These are phyloP conservation scores for Syzygium oleosum DNA, from an alignment of 345 rosid genomes.

Conservation along the genomic window DNA sequence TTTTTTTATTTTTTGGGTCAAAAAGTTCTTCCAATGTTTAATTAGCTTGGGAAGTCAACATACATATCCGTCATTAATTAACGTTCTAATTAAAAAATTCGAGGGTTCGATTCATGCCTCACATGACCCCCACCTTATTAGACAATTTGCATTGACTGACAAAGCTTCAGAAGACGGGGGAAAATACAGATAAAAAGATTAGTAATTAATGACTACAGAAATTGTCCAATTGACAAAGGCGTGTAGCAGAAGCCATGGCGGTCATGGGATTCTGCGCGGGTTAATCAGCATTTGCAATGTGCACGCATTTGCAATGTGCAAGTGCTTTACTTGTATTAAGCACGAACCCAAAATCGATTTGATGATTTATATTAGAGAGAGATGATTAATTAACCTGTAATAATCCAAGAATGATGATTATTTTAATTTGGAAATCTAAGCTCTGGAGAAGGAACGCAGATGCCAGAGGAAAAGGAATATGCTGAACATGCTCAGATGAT, in stretches of 20 bases:
- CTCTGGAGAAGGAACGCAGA: background rate
- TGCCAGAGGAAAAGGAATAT: background rate
- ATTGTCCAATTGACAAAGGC: background rate
- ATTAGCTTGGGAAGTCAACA: background rate
- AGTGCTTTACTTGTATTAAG: too few relatives aligned
- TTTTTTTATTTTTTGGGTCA: too few relatives aligned
- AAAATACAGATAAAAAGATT: background rate
- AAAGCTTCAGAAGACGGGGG: background rate
- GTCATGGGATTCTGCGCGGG: background rate
- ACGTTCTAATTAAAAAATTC: background rate
- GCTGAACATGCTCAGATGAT: background rate
- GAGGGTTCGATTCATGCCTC: background rate
- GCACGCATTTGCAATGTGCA: too few relatives aligned
- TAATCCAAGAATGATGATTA: background rate
- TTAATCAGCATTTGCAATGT: background rate
- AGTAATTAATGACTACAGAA: background rate
- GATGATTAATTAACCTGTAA: background rate
- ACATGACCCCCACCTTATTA: background rate
- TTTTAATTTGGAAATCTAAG: background rate
- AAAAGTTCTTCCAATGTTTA: background rate
- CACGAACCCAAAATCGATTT: background rate
- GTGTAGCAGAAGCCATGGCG: rapidly evolving
- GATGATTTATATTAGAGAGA: background rate
- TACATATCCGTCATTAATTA: background rate
- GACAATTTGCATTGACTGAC: background rate